These are phyloP conservation scores for Phoenix dactylifera DNA, from an alignment of 176 grass and related monocot genomes.

Conservation along the genomic window DNA sequence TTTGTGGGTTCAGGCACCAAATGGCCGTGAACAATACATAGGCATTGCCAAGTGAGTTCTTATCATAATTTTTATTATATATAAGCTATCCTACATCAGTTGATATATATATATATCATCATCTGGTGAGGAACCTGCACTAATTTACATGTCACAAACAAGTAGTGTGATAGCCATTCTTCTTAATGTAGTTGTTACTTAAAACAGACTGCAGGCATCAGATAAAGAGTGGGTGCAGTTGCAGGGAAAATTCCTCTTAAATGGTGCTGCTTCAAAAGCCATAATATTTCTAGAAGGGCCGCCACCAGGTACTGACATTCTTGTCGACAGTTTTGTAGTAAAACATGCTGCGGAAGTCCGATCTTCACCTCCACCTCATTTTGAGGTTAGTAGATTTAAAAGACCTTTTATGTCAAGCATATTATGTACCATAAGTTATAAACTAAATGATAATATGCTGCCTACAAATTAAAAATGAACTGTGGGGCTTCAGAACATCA, in stretches of 20 bases:
- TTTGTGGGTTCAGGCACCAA: constrained; percentile 70
- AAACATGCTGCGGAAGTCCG: constrained; percentile 41
- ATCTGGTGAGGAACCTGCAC: too few relatives aligned
- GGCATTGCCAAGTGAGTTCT: constrained; percentile 76
- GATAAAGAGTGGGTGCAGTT: constrained; percentile 86
- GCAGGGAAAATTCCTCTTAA: constrained; percentile 75
- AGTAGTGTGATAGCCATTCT: neutral
- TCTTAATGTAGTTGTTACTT: neutral
- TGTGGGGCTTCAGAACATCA: too few relatives aligned
- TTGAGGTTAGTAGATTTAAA: constrained; percentile 40
- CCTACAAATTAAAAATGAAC: too few relatives aligned
- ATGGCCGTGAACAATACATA: constrained; percentile 75
- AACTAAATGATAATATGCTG: too few relatives aligned
- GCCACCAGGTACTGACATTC: constrained; percentile 76
- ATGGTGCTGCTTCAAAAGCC: constrained; percentile 63
- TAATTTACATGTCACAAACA: too few relatives aligned
- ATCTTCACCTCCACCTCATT: constrained; percentile 39
- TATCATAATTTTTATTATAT: too few relatives aligned
- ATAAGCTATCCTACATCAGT: too few relatives aligned
- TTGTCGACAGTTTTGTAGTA: constrained; percentile 72
- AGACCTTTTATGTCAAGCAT: too few relatives aligned
- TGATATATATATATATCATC: too few relatives aligned
- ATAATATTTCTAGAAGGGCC: constrained; percentile 84
- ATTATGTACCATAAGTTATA: too few relatives aligned
- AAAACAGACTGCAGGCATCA: constrained; percentile 56